Evolutionary conservation across 208 protist genomes (phyloP).

Genomic region (Trypanosoma lewisi): DNA sequence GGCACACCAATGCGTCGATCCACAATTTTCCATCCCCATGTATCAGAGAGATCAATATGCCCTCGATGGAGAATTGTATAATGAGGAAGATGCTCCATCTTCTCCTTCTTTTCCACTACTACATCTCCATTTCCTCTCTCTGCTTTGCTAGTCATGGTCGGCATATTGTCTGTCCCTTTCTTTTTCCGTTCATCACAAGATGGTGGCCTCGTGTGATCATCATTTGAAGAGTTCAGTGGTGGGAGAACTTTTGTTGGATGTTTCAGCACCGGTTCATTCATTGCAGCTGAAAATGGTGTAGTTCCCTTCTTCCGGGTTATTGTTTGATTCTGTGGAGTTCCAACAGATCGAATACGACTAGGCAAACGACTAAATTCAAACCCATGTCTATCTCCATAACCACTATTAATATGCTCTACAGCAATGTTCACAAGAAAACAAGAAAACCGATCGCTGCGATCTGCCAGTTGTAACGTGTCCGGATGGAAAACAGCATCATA

Average conservation of each 20-base stretch:
- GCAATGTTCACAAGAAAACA: constrained; percentile 91
- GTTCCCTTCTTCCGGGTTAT: constrained; percentile 44
- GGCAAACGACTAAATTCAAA: constrained; percentile 72
- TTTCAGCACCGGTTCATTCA: constrained; percentile 43
- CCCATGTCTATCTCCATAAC: constrained; percentile 75
- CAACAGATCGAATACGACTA: constrained; percentile 49
- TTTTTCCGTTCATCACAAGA: not conserved
- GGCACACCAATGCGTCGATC: constrained; percentile 79
- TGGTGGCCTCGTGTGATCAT: not conserved
- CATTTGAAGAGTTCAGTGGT: not conserved
- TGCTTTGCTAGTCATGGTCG: constrained; percentile 2
- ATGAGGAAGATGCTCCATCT: constrained; percentile 38
- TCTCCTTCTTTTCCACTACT: constrained; percentile 7
- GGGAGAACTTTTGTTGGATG: constrained; percentile 44
- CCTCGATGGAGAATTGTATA: constrained; percentile 76
- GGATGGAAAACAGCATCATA: constrained; percentile 91
- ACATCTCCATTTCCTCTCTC: not conserved
- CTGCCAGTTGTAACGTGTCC: constrained; percentile 58
- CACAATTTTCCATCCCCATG: constrained; percentile 75
- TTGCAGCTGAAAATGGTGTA: constrained; percentile 51
- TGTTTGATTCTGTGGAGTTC: constrained; percentile 82
- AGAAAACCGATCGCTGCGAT: constrained; percentile 77
- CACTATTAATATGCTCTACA: constrained; percentile 89
- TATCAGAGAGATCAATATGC: constrained; percentile 68
- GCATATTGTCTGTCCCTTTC: not conserved